A percentile compares a stretch with the other conserved stretches of the same genome.
Conservation (phyloP, 2,329 filamentous ascomycete genomes). For the Epichloe aotearoae region DNA sequence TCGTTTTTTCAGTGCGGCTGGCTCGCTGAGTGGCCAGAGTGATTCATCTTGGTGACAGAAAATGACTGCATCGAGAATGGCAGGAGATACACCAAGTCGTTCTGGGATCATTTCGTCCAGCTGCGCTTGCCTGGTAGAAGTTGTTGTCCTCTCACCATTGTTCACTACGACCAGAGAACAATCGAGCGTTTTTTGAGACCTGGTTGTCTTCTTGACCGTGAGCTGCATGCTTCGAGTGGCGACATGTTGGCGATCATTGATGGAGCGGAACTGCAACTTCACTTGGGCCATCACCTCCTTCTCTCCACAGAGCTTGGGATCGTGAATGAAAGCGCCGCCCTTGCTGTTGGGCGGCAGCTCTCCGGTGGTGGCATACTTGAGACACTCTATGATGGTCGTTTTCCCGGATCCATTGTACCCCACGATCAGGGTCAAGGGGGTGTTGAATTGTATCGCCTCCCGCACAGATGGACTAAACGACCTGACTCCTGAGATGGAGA, state of each 20-base stretch:
- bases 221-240: slow-evolving; percentile 75
- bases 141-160: slow-evolving; percentile 64
- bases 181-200: slow-evolving; percentile 68
- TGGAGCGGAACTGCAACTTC: slow-evolving; percentile 73
- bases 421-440: slow-evolving; percentile 88
- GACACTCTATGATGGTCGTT: slow-evolving; percentile 96
- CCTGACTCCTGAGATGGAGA: slow-evolving; percentile 70
- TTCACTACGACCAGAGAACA: slow-evolving; percentile 62
- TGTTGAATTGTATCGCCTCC: slow-evolving; percentile 77
- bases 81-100: slow-evolving; percentile 77
- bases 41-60: slow-evolving; percentile 99
- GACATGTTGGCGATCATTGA: slow-evolving; percentile 67
- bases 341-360: slow-evolving; percentile 85
- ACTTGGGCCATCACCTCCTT: slow-evolving; percentile 86
- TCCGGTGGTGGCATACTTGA: slow-evolving; percentile 95
- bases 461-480: slow-evolving; percentile 68
- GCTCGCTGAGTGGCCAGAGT: slow-evolving; percentile 89
- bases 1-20: slow-evolving; percentile 71
- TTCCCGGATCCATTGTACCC: slow-evolving; percentile 97
- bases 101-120: slow-evolving; percentile 74
- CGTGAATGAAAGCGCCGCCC: slow-evolving; percentile 88
- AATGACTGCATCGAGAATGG: slow-evolving; percentile 86
- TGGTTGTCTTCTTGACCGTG: slow-evolving; percentile 67
- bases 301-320: slow-evolving; percentile 82
- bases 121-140: slow-evolving; percentile 70